Evolutionary conservation across 2,329 filamentous ascomycete species (phyloP).

Genomic region (Diplodia sapinea): DNA sequence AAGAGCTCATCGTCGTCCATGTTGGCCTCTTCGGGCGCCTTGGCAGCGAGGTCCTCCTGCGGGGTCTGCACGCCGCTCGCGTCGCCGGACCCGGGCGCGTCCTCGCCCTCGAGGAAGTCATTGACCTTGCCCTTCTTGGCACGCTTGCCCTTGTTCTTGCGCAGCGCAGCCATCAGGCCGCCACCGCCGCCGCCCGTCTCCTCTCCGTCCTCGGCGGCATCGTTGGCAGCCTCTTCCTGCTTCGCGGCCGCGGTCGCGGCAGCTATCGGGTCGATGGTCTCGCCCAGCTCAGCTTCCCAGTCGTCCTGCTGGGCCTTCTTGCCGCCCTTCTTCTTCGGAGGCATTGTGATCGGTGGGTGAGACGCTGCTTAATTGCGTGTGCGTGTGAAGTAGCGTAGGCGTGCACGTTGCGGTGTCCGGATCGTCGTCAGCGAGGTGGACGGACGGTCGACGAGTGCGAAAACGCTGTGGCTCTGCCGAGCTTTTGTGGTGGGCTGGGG

Average conservation of each 20-base stretch:
- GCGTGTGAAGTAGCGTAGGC: background rate
- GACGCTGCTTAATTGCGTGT: background rate
- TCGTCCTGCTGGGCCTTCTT: slow-evolving; percentile 84
- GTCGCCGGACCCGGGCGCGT: slow-evolving; percentile 51
- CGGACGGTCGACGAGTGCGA: slow-evolving; percentile 2
- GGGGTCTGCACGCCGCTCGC: slow-evolving; percentile 46
- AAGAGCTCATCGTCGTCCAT: slow-evolving; percentile 78
- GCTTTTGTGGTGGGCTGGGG: background rate
- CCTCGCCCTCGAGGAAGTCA: slow-evolving; percentile 75
- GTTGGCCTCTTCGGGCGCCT: slow-evolving; percentile 79
- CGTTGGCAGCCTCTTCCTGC: slow-evolving; percentile 47
- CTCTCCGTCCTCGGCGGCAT: slow-evolving; percentile 53
- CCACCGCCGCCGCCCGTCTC: slow-evolving; percentile 57
- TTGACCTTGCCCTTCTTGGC: slow-evolving; percentile 87
- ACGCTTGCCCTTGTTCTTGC: slow-evolving; percentile 66
- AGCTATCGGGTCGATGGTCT: slow-evolving; percentile 69
- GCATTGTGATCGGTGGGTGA: slow-evolving; percentile 63
- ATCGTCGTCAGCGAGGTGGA: slow-evolving; percentile 1
- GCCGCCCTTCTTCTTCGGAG: slow-evolving; percentile 93
- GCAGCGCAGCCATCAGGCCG: slow-evolving; percentile 57
- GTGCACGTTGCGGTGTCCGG: background rate
- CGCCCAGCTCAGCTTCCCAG: slow-evolving; percentile 93
- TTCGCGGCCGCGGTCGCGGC: slow-evolving; percentile 48
- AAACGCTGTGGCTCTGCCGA: slow-evolving; percentile 15
- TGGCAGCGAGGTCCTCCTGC: slow-evolving; percentile 58